Percentiles rank a stretch among this genome's conserved stretches.
Conservation (phyloP, 2,329 filamentous ascomycete genomes). For the Chaetomiaceae sp. region DNA sequence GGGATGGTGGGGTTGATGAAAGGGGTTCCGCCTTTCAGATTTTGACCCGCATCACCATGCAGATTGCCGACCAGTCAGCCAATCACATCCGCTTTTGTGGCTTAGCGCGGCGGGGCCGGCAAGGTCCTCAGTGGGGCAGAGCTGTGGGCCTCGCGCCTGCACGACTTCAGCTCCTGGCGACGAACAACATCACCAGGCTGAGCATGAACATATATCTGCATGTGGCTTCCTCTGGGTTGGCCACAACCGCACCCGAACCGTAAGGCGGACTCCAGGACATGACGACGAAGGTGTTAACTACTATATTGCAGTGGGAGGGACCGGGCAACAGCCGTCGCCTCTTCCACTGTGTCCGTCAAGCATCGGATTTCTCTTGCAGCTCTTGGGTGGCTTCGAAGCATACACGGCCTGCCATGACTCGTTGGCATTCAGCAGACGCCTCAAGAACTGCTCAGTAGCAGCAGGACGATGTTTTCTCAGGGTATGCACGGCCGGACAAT, state of each 20-base stretch:
- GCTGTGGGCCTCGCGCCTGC: not conserved
- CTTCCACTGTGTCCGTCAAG: too few relatives aligned
- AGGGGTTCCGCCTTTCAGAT: conserved; percentile 7
- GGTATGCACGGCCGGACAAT: too few relatives aligned
- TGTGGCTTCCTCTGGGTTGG: not conserved
- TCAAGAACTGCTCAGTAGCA: too few relatives aligned
- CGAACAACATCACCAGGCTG: not conserved
- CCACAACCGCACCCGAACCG: not conserved
- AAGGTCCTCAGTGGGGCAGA: not conserved
- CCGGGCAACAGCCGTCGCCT: too few relatives aligned
- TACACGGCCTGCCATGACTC: too few relatives aligned
- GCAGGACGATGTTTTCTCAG: too few relatives aligned
- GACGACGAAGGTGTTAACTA: not conserved
- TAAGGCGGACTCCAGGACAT: not conserved
- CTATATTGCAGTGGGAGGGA: too few relatives aligned
- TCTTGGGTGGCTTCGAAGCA: too few relatives aligned
- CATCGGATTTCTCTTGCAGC: too few relatives aligned
- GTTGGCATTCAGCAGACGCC: too few relatives aligned
- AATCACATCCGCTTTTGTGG: not conserved
- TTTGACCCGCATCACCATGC: too few relatives aligned
- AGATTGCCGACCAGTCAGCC: not conserved
- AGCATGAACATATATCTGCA: not conserved
- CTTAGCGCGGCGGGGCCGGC: not conserved
- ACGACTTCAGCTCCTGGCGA: not conserved
- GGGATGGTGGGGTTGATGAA: not conserved